phyloP scores from a whole-genome alignment of 257 asterid genomes.

The Solanum megistacrolobum region DNA sequence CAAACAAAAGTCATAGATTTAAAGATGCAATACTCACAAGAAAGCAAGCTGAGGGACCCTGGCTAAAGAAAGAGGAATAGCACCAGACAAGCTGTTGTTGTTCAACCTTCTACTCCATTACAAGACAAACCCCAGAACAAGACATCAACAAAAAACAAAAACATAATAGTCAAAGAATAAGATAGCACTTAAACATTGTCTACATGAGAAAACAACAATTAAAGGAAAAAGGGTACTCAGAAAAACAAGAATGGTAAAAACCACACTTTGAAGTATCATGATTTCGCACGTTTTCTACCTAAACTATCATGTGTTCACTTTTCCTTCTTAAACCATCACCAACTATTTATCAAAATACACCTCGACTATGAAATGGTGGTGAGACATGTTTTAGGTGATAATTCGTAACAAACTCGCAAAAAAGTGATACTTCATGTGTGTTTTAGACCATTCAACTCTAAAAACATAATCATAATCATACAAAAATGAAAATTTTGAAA shows the following conservation, averaged over 20 bases:
- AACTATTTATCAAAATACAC: not conserved
- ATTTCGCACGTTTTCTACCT: not conserved
- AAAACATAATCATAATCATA: not conserved
- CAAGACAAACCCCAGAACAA: conserved; percentile 36
- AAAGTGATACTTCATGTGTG: not conserved
- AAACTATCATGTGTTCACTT: not conserved
- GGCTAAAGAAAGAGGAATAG: conserved; percentile 67
- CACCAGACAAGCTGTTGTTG: conserved; percentile 88
- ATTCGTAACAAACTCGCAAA: not conserved
- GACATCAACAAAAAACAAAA: conserved; percentile 3
- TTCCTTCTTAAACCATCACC: not conserved
- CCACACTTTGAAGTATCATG: not conserved
- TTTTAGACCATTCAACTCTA: not conserved
- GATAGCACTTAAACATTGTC: conserved; percentile 11
- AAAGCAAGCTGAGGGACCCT: conserved; percentile 86
- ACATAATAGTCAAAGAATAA: conserved; percentile 16
- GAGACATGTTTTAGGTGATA: not conserved
- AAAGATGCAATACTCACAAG: conserved; percentile 60
- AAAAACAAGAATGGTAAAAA: not conserved
- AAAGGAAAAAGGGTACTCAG: not conserved
- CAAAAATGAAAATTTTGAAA: not conserved
- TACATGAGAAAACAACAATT: not conserved
- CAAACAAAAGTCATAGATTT: not conserved
- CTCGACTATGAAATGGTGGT: not conserved
- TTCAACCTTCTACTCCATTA: conserved; percentile 76